Evolutionary conservation across 345 rosid species (phyloP), one percentile per base, ranked within the genome.

Genomic region (Aegle marmelos): DNA sequence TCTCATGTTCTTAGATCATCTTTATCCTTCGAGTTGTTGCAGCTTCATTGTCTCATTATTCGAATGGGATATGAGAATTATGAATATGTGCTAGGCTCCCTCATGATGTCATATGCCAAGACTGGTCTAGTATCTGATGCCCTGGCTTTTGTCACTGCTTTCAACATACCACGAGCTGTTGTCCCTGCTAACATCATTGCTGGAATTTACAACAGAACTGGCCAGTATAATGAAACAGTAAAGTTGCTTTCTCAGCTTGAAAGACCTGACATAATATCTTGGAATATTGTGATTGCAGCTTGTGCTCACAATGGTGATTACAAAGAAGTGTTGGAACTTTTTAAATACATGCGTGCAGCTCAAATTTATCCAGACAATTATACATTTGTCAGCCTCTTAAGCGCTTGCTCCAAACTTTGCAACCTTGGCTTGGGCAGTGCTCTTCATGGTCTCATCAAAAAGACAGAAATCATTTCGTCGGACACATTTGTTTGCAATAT

Each of bases 201-300:
- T 28, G 94, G 93, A 79, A 86, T 95, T 19, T 90, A 85, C 72
- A 92, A 82, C 84, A 90, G 93, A 84, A 78, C 72, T 62, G 92
- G 93, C 28, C 88, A 85, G 45, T 93, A 89, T 88, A 80, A 68
- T 54, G 86, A 88, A 74, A 83, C 95, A 4, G 39, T 93, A 57
- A 78, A 84, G 86, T 82, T 95, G 83, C 91, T 93, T 80, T 90
- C 91, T 63, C 69, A 82, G 61, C 85, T 92, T 75, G 94, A 91
- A 78, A 88, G 90, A 72, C 98, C 95, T 3, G 97, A 93, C 65
- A 72, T 66, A 68, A 89, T 90, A 78, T 92, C 97, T 58, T 95
- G 96, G 98, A 95, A 93, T 80, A 92, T 92, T 76, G 87, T 80
- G 45, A 84, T 90, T 59, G 90, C 94, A 19, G 97, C 99, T 75